Evolutionary conservation across 2,329 filamentous ascomycete genomes (phyloP).

Genomic region (Paecilomyces dactylethromorphus): DNA sequence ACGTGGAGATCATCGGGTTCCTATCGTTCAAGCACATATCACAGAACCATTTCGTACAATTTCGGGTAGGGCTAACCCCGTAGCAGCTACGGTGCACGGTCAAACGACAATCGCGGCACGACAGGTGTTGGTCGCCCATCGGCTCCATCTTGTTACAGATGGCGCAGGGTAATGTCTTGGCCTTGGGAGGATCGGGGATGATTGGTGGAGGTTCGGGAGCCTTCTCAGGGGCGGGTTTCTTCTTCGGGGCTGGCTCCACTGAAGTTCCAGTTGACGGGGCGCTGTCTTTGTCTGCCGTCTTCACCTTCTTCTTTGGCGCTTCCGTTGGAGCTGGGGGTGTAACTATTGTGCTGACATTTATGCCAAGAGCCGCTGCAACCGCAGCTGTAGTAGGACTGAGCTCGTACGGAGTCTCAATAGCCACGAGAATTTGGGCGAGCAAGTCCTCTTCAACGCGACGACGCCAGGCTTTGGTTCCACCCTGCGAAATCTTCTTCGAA

Average conservation of each 20-base stretch:
- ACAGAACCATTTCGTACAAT: conserved; percentile 79
- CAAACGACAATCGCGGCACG: conserved; percentile 81
- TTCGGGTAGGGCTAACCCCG: conserved; percentile 66
- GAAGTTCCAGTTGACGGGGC: conserved; percentile 39
- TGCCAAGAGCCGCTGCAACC: conserved; percentile 37
- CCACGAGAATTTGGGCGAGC: conserved; percentile 38
- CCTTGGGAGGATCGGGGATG: conserved; percentile 71
- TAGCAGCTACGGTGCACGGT: conserved; percentile 92
- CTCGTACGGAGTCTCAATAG: conserved; percentile 38
- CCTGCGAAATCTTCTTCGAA: conserved; percentile 74
- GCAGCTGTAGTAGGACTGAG: conserved; percentile 37
- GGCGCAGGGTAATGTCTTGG: conserved; percentile 73
- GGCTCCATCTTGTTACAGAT: conserved; percentile 73
- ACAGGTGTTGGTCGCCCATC: conserved; percentile 63
- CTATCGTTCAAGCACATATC: conserved; percentile 95
- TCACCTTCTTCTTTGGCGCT: conserved; percentile 56
- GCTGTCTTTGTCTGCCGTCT: conserved; percentile 35
- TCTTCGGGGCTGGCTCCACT: conserved; percentile 51
- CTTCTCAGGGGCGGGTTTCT: conserved; percentile 55
- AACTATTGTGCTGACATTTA: conserved; percentile 27
- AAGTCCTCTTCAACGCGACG: conserved; percentile 88
- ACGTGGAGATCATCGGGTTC: conserved; percentile 84
- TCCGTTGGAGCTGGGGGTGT: conserved; percentile 35
- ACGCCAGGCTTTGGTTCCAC: conserved; percentile 77
- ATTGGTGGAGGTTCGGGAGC: conserved; percentile 51